phyloP scores from a whole-genome alignment of 2,329 filamentous ascomycete genomes.

The Aspergillus aculeatus region DNA sequence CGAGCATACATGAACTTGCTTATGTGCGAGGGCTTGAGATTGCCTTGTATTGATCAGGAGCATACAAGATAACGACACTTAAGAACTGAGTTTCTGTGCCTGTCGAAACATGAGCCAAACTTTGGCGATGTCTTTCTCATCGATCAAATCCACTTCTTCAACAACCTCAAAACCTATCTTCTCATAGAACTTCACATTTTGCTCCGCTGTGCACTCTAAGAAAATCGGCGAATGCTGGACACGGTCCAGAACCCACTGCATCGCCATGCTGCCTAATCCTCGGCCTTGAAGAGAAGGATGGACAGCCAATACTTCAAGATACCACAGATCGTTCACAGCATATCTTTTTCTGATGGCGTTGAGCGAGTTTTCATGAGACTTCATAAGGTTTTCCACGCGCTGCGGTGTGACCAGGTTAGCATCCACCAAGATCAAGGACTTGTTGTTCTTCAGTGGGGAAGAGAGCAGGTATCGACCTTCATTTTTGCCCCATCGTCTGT shows the following conservation, averaged over 20 bases:
- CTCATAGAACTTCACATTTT: slow-evolving; percentile 25
- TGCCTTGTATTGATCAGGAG: slow-evolving; percentile 14
- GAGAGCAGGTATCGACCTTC: slow-evolving; percentile 10
- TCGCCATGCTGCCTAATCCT: slow-evolving; percentile 19
- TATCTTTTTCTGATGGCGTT: slow-evolving; percentile 6
- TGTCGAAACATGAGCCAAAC: slow-evolving; percentile 26
- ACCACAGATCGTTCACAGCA: slow-evolving; percentile 18
- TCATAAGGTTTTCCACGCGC: slow-evolving; percentile 18
- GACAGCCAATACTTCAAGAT: slow-evolving; percentile 28
- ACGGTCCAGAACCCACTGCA: slow-evolving; percentile 19
- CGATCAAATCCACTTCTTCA: slow-evolving; percentile 20
- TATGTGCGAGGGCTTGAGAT: slow-evolving; percentile 23
- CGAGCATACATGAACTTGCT: slow-evolving; percentile 24
- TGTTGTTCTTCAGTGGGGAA: not conserved
- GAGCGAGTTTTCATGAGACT: slow-evolving; percentile 9
- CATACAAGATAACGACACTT: not conserved
- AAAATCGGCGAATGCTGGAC: slow-evolving; percentile 15
- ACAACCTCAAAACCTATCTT: slow-evolving; percentile 23
- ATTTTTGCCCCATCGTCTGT: slow-evolving; percentile 14
- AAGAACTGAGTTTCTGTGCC: not conserved
- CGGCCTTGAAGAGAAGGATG: slow-evolving; percentile 27
- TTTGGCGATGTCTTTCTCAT: slow-evolving; percentile 16
- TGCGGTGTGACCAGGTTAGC: not conserved
- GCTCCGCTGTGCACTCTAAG: slow-evolving; percentile 23
- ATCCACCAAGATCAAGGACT: no score